phyloP scores from a whole-genome alignment of 306 rosid genomes.

The Rosa persica region DNA sequence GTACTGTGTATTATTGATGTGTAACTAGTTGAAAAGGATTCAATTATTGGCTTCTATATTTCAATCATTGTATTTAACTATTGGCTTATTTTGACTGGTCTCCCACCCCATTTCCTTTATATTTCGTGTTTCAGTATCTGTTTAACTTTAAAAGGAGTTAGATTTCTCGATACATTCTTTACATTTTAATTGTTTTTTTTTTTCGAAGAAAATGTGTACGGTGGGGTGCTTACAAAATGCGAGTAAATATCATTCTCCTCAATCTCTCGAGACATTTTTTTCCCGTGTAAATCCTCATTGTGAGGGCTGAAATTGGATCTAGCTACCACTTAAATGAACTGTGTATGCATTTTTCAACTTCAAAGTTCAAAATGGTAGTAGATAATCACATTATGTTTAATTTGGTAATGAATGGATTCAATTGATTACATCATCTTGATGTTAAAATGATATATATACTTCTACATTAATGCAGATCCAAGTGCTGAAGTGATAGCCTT shows the following conservation, averaged over 20 bases:
- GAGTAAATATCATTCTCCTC: neutral
- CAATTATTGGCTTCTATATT: conserved; percentile 61
- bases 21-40: conserved; percentile 37
- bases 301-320: neutral
- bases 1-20: conserved; percentile 48
- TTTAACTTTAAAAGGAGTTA: neutral
- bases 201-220: neutral
- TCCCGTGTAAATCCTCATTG: neutral
- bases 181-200: neutral
- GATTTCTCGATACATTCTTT: neutral
- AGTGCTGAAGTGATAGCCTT: conserved; percentile 77
- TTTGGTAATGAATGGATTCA: neutral
- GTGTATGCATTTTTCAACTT: neutral
- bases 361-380: neutral
- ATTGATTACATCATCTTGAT: neutral
- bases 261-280: neutral
- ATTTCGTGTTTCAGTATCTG: conserved; percentile 17
- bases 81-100: conserved; percentile 51
- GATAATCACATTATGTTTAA: neutral
- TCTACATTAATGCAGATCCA: conserved; percentile 49
- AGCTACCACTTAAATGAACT: too few species aligned
- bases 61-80: conserved; percentile 61
- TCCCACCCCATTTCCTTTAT: conserved; percentile 17
- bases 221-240: neutral
- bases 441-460: neutral